Evolutionary conservation across 2,329 filamentous ascomycete species (phyloP).

Genomic region (Rugonectria rugulosa): DNA sequence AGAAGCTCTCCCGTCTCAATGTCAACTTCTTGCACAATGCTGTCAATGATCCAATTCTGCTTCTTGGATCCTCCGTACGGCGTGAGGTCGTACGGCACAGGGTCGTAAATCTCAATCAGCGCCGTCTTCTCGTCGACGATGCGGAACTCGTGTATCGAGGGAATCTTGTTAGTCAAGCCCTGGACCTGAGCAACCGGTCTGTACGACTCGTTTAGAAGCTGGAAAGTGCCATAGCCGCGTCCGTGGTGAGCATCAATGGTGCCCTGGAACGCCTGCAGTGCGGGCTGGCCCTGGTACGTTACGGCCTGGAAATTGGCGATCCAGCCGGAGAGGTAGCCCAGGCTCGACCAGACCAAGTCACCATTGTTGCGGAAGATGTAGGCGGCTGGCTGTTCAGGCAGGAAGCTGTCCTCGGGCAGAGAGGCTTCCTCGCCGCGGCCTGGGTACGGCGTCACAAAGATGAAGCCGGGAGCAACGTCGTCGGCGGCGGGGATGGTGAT

Average conservation of each 20-base stretch:
- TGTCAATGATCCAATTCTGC: slow-evolving; percentile 58
- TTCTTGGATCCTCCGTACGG: slow-evolving; percentile 53
- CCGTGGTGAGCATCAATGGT: slow-evolving; percentile 57
- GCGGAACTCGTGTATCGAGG: slow-evolving; percentile 62
- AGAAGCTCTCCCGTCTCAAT: slow-evolving; percentile 26
- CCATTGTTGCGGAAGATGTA: slow-evolving; percentile 64
- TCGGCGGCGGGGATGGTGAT: slow-evolving; percentile 51
- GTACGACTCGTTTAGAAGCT: slow-evolving; percentile 60
- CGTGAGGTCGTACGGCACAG: slow-evolving; percentile 52
- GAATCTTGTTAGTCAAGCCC: slow-evolving; percentile 56
- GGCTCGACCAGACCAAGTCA: slow-evolving; percentile 65
- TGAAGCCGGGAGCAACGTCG: slow-evolving; percentile 50
- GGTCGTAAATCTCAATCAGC: slow-evolving; percentile 61
- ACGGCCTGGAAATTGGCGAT: slow-evolving; percentile 59
- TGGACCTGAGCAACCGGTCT: slow-evolving; percentile 59
- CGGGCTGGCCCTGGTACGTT: slow-evolving; percentile 57
- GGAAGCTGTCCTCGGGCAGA: slow-evolving; percentile 51
- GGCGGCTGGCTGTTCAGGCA: slow-evolving; percentile 57
- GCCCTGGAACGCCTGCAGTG: slow-evolving; percentile 62
- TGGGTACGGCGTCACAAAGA: slow-evolving; percentile 51
- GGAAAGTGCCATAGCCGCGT: slow-evolving; percentile 60
- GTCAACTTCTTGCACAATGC: slow-evolving; percentile 22
- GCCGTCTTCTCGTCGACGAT: slow-evolving; percentile 60
- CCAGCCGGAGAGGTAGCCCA: slow-evolving; percentile 59
- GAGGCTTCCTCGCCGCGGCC: slow-evolving; percentile 43